These are phyloP conservation scores for Gyromitra esculenta DNA, from an alignment of 2,329 filamentous ascomycete genomes.

Conservation along the genomic window DNA sequence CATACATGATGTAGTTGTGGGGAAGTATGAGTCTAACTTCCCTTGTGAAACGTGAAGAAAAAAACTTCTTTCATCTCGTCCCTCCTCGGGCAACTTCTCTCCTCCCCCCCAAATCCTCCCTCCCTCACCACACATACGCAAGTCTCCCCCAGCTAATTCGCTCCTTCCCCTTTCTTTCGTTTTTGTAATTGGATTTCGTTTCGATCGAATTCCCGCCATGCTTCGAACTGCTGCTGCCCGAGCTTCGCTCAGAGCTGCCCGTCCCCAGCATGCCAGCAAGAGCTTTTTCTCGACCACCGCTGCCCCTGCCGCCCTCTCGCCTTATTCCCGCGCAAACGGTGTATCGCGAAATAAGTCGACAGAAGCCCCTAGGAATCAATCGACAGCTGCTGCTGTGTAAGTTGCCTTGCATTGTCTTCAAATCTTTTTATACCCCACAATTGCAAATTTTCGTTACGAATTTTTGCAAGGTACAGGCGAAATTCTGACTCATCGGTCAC, in stretches of 20 bases:
- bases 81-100: slow-evolving; percentile 31
- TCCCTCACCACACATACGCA: slow-evolving; percentile 24
- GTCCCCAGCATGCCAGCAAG: slow-evolving; percentile 42
- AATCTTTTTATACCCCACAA: slow-evolving; percentile 22
- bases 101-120: slow-evolving; percentile 13
- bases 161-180: slow-evolving; percentile 30
- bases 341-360: slow-evolving; percentile 49
- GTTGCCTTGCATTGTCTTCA: slow-evolving; percentile 59
- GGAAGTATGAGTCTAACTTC: slow-evolving; percentile 37
- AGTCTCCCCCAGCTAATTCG: slow-evolving; percentile 31
- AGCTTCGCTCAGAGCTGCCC: slow-evolving; percentile 47
- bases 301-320: slow-evolving; percentile 63
- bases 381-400: slow-evolving; percentile 65
- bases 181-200: slow-evolving; percentile 40
- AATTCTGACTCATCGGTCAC: slow-evolving; percentile 61
- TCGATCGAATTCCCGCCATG: slow-evolving; percentile 45
- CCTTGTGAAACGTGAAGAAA: slow-evolving; percentile 43
- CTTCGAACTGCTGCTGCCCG: slow-evolving; percentile 48
- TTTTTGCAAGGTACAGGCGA: slow-evolving; percentile 41
- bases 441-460: slow-evolving; percentile 14
- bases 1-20: neutral
- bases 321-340: slow-evolving; percentile 59
- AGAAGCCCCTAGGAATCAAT: slow-evolving; percentile 59
- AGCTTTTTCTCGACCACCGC: slow-evolving; percentile 61
- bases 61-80: slow-evolving; percentile 38